A percentile compares a stretch with the other conserved stretches of the same genome.
phyloP scores from a whole-genome alignment of 2,329 filamentous ascomycete species.

The Cytospora leucostoma region DNA sequence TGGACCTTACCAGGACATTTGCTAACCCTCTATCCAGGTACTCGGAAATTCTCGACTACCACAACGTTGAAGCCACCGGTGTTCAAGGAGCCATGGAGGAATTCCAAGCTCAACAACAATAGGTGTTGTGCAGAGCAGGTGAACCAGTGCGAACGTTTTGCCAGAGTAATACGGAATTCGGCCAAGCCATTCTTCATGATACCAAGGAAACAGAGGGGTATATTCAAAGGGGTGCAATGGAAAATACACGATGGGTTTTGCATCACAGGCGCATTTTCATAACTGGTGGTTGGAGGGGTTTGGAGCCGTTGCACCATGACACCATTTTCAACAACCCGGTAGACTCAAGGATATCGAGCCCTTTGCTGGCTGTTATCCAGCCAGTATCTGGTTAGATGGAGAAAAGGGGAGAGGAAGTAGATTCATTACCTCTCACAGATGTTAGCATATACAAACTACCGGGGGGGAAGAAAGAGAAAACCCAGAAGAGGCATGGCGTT shows the following conservation, averaged over 20 bases:
- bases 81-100: slow-evolving; percentile 41
- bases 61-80: slow-evolving; percentile 74
- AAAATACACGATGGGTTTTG: slow-evolving; percentile 20
- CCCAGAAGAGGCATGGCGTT: slow-evolving; percentile 27
- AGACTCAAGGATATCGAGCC: slow-evolving; percentile 8
- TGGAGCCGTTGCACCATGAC: neutral
- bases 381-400: neutral
- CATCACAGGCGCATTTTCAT: slow-evolving; percentile 24
- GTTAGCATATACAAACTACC: slow-evolving; percentile 22
- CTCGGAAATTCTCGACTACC: slow-evolving; percentile 97
- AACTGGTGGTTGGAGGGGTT: neutral
- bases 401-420: slow-evolving; percentile 12
- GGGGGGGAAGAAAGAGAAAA: slow-evolving; percentile 1
- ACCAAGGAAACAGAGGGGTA: slow-evolving; percentile 21
- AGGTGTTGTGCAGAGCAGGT: slow-evolving; percentile 3
- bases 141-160: slow-evolving; percentile 3
- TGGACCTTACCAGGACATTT: neutral
- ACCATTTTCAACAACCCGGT: slow-evolving; percentile 10
- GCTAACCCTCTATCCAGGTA: slow-evolving; percentile 64
- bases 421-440: slow-evolving; percentile 4
- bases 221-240: slow-evolving; percentile 18
- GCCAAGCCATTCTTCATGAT: slow-evolving; percentile 26
- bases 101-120: slow-evolving; percentile 42
- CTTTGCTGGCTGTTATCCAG: neutral
- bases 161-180: slow-evolving; percentile 21